These are phyloP conservation scores for Auriscalpium vulgare DNA, from an alignment of 768 basidiomycete species.

Conservation along the genomic window DNA sequence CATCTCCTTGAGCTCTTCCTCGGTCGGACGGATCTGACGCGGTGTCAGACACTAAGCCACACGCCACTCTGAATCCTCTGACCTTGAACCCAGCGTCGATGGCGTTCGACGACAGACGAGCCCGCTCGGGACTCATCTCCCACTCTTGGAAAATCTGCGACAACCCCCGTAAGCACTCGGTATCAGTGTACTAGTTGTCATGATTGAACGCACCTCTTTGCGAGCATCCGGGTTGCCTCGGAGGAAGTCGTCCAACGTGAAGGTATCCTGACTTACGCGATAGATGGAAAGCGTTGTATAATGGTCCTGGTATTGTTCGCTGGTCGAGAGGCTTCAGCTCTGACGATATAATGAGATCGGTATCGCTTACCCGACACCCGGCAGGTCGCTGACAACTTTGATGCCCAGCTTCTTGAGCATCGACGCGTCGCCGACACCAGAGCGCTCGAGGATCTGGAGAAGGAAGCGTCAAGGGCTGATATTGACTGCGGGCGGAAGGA, in stretches of 20 bases:
- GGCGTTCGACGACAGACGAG: slow-evolving; percentile 57
- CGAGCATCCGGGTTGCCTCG: slow-evolving; percentile 54
- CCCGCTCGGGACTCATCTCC: slow-evolving; percentile 61
- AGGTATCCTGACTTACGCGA: slow-evolving; percentile 58
- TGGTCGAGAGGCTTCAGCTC: slow-evolving; percentile 15
- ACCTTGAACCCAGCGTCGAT: slow-evolving; percentile 76
- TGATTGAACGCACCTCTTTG: slow-evolving; percentile 33
- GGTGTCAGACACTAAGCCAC: too few species aligned
- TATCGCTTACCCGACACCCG: slow-evolving; percentile 52
- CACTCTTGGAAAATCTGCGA: slow-evolving; percentile 49
- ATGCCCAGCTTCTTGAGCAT: slow-evolving; percentile 50
- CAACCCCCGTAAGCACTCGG: background rate
- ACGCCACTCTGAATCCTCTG: background rate
- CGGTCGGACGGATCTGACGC: slow-evolving; percentile 55
- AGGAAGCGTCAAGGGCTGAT: background rate
- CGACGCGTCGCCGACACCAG: slow-evolving; percentile 52
- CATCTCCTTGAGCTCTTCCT: slow-evolving; percentile 67
- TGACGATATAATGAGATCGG: background rate
- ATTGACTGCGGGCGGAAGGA: background rate
- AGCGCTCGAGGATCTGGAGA: slow-evolving; percentile 56
- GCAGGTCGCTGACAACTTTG: slow-evolving; percentile 60
- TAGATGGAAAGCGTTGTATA: slow-evolving; percentile 64
- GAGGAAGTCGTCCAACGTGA: slow-evolving; percentile 61
- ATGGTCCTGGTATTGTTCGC: slow-evolving; percentile 69
- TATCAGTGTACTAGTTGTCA: too few species aligned